Conservation (phyloP, 495 filamentous ascomycete genomes). For the Aspergillus bertholletiae region DNA sequence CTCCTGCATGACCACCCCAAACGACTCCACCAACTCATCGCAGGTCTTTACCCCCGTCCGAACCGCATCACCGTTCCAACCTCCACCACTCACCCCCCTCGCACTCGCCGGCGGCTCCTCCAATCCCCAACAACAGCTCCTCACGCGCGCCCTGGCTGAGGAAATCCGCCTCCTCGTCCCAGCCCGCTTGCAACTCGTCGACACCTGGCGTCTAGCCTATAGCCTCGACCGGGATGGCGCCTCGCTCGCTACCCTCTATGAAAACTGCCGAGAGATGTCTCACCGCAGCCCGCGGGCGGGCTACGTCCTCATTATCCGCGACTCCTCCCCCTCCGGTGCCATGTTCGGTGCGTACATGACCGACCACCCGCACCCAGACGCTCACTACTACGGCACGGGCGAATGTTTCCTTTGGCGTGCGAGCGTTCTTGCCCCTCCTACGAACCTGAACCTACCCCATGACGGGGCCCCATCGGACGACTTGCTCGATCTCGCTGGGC, state of each 20-base stretch:
- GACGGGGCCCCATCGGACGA: slow-evolving; percentile 31
- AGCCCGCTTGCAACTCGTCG: slow-evolving; percentile 76
- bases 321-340: slow-evolving; percentile 53
- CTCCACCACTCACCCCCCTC: slow-evolving; percentile 55
- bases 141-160: slow-evolving; percentile 76
- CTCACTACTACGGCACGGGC: slow-evolving; percentile 90
- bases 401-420: slow-evolving; percentile 98
- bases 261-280: slow-evolving; percentile 58
- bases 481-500: slow-evolving; percentile 35
- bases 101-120: slow-evolving; percentile 37
- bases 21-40: slow-evolving; percentile 23
- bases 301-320: slow-evolving; percentile 82
- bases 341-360: slow-evolving; percentile 94
- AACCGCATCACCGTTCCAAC: slow-evolving; percentile 58
- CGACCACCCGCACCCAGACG: slow-evolving; percentile 72
- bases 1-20: slow-evolving; percentile 23
- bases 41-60: slow-evolving; percentile 47
- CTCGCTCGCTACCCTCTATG: slow-evolving; percentile 81
- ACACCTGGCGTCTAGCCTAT: slow-evolving; percentile 83
- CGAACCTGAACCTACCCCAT: slow-evolving; percentile 41
- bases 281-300: slow-evolving; percentile 68
- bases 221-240: slow-evolving; percentile 92
- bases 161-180: slow-evolving; percentile 91
- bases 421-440: slow-evolving; percentile 48
- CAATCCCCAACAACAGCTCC: slow-evolving; percentile 46